Evolutionary conservation across 805 yeast species (phyloP).

Genomic region (Nakazawaea populi): DNA sequence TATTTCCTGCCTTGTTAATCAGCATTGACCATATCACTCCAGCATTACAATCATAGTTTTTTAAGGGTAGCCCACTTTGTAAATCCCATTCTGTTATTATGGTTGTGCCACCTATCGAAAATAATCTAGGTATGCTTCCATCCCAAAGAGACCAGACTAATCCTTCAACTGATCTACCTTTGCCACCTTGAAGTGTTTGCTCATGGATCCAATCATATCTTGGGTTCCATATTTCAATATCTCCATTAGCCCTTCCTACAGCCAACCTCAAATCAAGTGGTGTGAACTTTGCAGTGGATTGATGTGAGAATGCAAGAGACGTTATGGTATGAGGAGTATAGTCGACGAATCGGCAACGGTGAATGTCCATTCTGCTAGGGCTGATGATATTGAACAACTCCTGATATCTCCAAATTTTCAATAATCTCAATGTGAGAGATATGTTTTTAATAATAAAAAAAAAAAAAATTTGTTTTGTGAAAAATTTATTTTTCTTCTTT

Average conservation of each 20-base stretch:
- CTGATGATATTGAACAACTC: too few relatives aligned
- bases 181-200: slow-evolving; percentile 64
- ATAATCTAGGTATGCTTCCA: slow-evolving; percentile 56
- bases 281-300: slow-evolving; percentile 38
- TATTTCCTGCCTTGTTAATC: slow-evolving; percentile 51
- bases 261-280: slow-evolving; percentile 69
- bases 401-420: too few relatives aligned
- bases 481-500: too few relatives aligned
- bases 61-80: slow-evolving; percentile 60
- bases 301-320: slow-evolving; percentile 69
- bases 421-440: too few relatives aligned
- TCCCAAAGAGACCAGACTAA: slow-evolving; percentile 65
- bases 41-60: slow-evolving; percentile 82
- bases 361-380: slow-evolving; percentile 54
- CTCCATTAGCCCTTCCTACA: slow-evolving; percentile 90
- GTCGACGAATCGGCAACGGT: slow-evolving; percentile 89
- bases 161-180: slow-evolving; percentile 84
- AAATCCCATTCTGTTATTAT: slow-evolving; percentile 90
- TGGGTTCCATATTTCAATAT: slow-evolving; percentile 94
- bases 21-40: slow-evolving; percentile 92
- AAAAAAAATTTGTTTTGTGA: too few relatives aligned
- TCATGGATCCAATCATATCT: slow-evolving; percentile 79
- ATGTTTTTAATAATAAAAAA: too few relatives aligned
- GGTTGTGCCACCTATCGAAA: slow-evolving; percentile 93
- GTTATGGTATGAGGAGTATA: slow-evolving; percentile 82